Conservation (phyloP, 140 eudicot species). For the Bidens hawaiensis region DNA sequence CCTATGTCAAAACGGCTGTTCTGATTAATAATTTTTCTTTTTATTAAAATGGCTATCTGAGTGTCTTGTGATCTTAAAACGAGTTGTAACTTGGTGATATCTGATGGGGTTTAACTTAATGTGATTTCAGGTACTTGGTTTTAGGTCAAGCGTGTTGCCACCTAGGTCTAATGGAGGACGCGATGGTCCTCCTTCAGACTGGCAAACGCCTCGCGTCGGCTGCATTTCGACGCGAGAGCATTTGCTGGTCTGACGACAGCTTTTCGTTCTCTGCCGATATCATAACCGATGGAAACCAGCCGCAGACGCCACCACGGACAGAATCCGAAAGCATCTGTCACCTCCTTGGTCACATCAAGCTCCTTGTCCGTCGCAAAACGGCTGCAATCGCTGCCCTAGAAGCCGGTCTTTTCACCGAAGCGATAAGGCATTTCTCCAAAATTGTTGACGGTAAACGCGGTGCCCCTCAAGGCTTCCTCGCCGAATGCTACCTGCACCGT, state of each 20-base stretch:
- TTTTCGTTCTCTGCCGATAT: constrained; percentile 59
- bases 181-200: constrained; percentile 85
- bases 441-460: constrained; percentile 94
- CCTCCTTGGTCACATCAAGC: constrained; percentile 84
- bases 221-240: constrained; percentile 93
- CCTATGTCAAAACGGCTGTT: too few relatives aligned
- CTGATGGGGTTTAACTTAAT: constrained; percentile 3
- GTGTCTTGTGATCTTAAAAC: too few relatives aligned
- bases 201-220: constrained; percentile 94
- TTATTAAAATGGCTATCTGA: too few relatives aligned
- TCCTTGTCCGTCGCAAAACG: background rate
- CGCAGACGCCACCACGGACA: constrained; percentile 51
- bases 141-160: constrained; percentile 96
- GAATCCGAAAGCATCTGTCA: constrained; percentile 69
- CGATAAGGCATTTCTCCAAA: constrained; percentile 88
- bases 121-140: constrained; percentile 61
- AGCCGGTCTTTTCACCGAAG: constrained; percentile 39
- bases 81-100: constrained; percentile 14
- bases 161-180: constrained; percentile 95
- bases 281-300: constrained; percentile 29
- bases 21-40: too few relatives aligned
- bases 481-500: constrained; percentile 85
- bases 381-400: too few relatives aligned
- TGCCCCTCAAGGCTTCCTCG: constrained; percentile 88
- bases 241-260: constrained; percentile 86